Percentiles rank a stretch among this genome's conserved stretches.
These are phyloP conservation scores for Monosporascus sp. DNA, from an alignment of 2,329 filamentous ascomycete species.

Conservation along the genomic window DNA sequence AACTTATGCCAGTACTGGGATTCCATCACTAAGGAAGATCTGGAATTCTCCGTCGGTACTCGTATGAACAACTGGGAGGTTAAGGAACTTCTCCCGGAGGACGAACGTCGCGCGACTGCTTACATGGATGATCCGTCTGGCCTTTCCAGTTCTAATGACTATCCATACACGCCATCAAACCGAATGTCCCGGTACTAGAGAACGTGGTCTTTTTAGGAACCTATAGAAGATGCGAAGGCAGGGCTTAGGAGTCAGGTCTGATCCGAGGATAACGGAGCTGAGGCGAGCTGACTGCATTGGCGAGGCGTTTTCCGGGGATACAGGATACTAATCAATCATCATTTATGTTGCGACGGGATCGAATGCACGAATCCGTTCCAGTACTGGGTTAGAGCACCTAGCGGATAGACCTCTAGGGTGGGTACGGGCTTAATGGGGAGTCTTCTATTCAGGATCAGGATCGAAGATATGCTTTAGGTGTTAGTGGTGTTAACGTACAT, in stretches of 20 bases:
- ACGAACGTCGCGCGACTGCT: constrained; percentile 68
- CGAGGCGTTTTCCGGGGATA: constrained; percentile 17
- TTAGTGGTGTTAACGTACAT: constrained; percentile 8
- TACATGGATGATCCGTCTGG: constrained; percentile 65
- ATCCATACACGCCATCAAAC: constrained; percentile 42
- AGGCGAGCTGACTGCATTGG: constrained; percentile 11
- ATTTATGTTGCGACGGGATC: too few species aligned
- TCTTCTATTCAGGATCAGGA: too few species aligned
- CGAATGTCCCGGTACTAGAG: constrained; percentile 28
- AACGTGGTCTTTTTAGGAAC: neutral
- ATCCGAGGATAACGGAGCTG: neutral
- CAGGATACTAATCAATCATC: neutral
- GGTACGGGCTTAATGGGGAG: too few species aligned
- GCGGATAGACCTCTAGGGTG: too few species aligned
- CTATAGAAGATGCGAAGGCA: too few species aligned
- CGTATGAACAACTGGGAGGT: constrained; percentile 98
- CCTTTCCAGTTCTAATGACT: constrained; percentile 40
- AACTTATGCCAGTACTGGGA: constrained; percentile 78
- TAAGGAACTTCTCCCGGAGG: constrained; percentile 81
- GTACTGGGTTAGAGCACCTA: too few species aligned
- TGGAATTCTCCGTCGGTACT: constrained; percentile 95
- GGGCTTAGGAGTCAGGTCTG: neutral
- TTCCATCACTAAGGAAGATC: constrained; percentile 95
- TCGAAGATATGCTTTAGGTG: neutral
- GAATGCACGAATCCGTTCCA: too few species aligned